Base-by-base conservation (phyloP, 2,329 filamentous ascomycete species). In the Ascochyta clinopodiicola region DNA sequence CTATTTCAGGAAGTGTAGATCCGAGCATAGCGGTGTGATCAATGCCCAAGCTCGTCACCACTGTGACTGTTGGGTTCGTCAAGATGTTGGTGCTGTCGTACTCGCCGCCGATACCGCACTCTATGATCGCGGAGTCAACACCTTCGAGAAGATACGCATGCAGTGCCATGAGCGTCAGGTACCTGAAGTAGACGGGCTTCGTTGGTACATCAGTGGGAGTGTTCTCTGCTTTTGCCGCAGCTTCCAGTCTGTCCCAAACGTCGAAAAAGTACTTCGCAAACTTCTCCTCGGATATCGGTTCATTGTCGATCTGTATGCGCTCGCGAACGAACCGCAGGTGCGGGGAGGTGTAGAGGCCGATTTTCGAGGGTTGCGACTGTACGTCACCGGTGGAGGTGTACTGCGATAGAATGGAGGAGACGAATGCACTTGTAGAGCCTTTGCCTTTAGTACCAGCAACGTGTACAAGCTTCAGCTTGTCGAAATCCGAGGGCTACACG, bases 361-460 rank as follows among this genome's bases (percentile, higher is more conserved):
- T 78, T 62, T 86, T 87, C 75, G 76, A 76, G 21, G 74, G 75
- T 57, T 59, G 77, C 54, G 60, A 75, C 58, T 57, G 44, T 44
- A 71, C 32, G 49, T 65, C 63, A 21, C 68, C 54, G 67, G 79
- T 67, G 2, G 77, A 71, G 2, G 80, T 74, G 69, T 88, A 88
- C 64, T 88, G 84, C 3, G 81, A 78, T n/a, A 96, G 80, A 60
- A 96, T 90, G 2, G 88, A 88, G 13, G 92, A 91, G 19, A 92
- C 84, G 73, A 93, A 94, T 9, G 93, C 89, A 62, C 90, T 91
- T 0, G 92, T 92, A 2, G 91, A 95, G 36, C 93, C 93, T 75
- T 97, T 98, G 57, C 94, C 94, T 75, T 97, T 98, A 4, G 93
- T 97, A 12, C 94, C 94, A 1, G 94, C 91, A 40, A 98, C 87